Base-by-base conservation (phyloP, 73 alveolate genomes). In the Breviolum minutum region DNA sequence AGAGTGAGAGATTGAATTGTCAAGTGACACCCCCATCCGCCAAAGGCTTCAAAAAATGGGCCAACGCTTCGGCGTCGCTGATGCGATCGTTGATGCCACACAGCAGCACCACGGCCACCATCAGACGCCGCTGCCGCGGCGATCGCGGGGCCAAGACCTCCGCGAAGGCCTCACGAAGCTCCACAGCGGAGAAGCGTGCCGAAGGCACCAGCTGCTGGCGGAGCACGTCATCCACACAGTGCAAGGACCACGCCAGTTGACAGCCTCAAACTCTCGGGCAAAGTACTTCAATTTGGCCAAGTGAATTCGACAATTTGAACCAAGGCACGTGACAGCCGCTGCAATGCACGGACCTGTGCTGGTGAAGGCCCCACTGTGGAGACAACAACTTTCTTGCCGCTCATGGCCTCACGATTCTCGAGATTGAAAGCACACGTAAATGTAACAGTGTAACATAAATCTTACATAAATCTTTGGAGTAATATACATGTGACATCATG, bases 361-460 rank as follows among this genome's bases (percentile, higher is more conserved):
- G 90, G 90, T 9, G 97, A 73, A 24, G 97, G 97, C 64, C 54
- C 97, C 40, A 92, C 89, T 17, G 97, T 92, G 29, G 97, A 92
- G 64, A 92, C 63, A 8, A 77, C 86, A 13, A 77, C 86, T 62
- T 77, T 77, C 86, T 77, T 77, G 86, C 86, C 32, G 86, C 86
- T 77, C 63, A 77, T 77, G 63, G 86, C 86, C 86, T 77, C 24
- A 20, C 54, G 54, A 40, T 3, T 40, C 54, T 40, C 54, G 5
- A 40, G 54, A 40, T 40, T 40, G 54, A 40, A 40, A n/a, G n/a
- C n/a, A n/a, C n/a, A n/a, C n/a, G n/a, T n/a, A n/a, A n/a, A n/a
- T n/a, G n/a, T n/a, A n/a, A n/a, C n/a, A n/a, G n/a, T n/a, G n/a
- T n/a, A n/a, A n/a, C n/a, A n/a, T n/a, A n/a, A n/a, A n/a, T n/a